Evolutionary conservation across 2,329 filamentous ascomycete species (phyloP).

Genomic region (Stagonosporopsis chrysanthemi): DNA sequence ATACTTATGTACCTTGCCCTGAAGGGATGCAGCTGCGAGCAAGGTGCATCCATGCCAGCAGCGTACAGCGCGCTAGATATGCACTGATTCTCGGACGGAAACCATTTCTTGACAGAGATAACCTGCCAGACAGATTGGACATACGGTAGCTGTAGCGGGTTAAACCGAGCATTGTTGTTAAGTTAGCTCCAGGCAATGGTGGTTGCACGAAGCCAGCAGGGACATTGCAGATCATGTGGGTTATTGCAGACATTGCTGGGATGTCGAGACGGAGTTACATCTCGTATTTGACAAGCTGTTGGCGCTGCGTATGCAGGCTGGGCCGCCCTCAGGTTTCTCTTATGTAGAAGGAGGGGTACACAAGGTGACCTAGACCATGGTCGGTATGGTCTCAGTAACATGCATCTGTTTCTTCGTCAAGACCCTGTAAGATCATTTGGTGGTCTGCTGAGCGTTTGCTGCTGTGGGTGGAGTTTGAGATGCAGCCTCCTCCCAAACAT

Average conservation of each 20-base stretch:
- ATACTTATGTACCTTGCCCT: constrained; percentile 7
- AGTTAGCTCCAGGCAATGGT: constrained; percentile 3
- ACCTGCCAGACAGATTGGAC: constrained; percentile 1
- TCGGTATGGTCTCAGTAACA: constrained; percentile 3
- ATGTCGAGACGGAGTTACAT: constrained; percentile 6
- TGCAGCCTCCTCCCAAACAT: constrained; percentile 4
- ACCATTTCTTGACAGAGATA: constrained; percentile 1
- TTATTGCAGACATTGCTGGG: not conserved
- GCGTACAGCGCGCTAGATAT: constrained; percentile 9
- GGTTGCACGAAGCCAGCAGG: constrained; percentile 14
- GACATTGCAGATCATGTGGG: constrained; percentile 2
- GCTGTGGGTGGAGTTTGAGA: constrained; percentile 10
- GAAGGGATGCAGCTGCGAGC: not conserved
- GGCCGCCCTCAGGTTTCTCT: constrained; percentile 8
- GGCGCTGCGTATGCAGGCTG: constrained; percentile 11
- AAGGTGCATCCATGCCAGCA: constrained; percentile 1
- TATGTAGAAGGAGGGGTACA: constrained; percentile 7
- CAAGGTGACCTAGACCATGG: constrained; percentile 1
- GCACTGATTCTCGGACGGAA: constrained; percentile 6
- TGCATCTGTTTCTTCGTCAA: not conserved
- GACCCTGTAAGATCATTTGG: not conserved
- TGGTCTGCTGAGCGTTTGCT: constrained; percentile 5
- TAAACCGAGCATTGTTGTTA: constrained; percentile 2
- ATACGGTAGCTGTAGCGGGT: constrained; percentile 12
- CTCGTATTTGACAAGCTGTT: constrained; percentile 11